phyloP scores from a whole-genome alignment of 2,329 filamentous ascomycete genomes.

The Cadophora luteo-olivacea region DNA sequence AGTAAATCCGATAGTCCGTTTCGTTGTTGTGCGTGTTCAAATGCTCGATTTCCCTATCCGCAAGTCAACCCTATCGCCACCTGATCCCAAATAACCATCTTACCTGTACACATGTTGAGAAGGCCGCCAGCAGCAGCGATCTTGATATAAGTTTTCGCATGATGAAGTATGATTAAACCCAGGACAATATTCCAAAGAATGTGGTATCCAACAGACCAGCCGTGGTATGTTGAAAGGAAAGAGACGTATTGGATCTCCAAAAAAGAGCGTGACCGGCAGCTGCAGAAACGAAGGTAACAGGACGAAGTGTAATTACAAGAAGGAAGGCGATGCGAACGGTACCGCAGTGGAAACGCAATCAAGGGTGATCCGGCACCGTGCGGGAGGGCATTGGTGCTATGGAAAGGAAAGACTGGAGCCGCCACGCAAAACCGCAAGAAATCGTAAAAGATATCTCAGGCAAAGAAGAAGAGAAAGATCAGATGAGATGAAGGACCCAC shows the following conservation, averaged over 20 bases:
- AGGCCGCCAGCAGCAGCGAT: slow-evolving; percentile 33
- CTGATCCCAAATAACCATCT: background rate
- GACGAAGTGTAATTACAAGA: slow-evolving; percentile 29
- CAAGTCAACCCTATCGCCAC: slow-evolving; percentile 21
- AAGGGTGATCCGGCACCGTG: slow-evolving; percentile 35
- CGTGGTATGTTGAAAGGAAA: slow-evolving; percentile 37
- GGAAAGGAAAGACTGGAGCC: slow-evolving; percentile 34
- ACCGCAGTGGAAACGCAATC: slow-evolving; percentile 36
- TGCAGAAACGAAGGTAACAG: slow-evolving; percentile 36
- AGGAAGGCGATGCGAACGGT: slow-evolving; percentile 20
- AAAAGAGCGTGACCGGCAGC: slow-evolving; percentile 42
- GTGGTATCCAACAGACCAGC: slow-evolving; percentile 40
- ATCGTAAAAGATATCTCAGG: slow-evolving; percentile 20
- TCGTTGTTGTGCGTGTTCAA: slow-evolving; percentile 23
- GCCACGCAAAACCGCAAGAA: slow-evolving; percentile 30
- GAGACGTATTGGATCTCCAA: slow-evolving; percentile 25
- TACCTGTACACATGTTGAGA: slow-evolving; percentile 37
- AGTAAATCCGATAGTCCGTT: slow-evolving; percentile 36
- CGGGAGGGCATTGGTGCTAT: slow-evolving; percentile 36
- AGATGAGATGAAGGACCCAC: slow-evolving; percentile 34
- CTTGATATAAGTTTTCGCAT: slow-evolving; percentile 38
- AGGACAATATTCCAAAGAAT: slow-evolving; percentile 28
- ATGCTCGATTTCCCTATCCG: slow-evolving; percentile 26
- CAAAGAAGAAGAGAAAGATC: slow-evolving; percentile 31
- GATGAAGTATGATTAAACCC: slow-evolving; percentile 20